Evolutionary conservation across 495 filamentous ascomycete species (phyloP).

Genomic region (Lophiostoma macrostomum): DNA sequence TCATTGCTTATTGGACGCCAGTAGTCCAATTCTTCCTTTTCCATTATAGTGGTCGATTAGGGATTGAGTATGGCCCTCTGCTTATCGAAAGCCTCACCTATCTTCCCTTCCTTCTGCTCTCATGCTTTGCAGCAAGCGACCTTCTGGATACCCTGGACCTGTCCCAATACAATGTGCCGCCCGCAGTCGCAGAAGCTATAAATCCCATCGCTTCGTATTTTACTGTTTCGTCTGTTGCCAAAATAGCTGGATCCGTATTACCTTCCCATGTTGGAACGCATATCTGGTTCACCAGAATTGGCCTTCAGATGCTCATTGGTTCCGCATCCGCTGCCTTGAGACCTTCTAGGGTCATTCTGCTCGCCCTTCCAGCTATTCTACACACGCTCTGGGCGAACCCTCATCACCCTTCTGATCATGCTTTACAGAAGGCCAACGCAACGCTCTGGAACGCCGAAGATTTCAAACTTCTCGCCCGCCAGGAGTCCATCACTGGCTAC

Average conservation of each 20-base stretch:
- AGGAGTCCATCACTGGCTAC: conserved; percentile 86
- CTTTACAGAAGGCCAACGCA: conserved; percentile 58
- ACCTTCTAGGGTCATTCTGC: conserved; percentile 63
- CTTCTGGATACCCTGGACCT: conserved; percentile 60
- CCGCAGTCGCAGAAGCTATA: conserved; percentile 53
- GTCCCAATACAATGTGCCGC: conserved; percentile 47
- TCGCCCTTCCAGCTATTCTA: conserved; percentile 64
- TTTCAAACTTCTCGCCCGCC: conserved; percentile 68
- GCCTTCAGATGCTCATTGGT: conserved; percentile 65
- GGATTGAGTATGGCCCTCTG: conserved; percentile 67
- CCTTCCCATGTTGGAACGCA: conserved; percentile 58
- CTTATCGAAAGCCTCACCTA: conserved; percentile 69
- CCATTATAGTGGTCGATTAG: conserved; percentile 59
- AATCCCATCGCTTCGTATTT: conserved; percentile 61
- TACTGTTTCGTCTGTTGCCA: conserved; percentile 56
- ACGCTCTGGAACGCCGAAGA: conserved; percentile 51
- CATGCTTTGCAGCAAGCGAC: conserved; percentile 61
- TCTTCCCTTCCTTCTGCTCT: conserved; percentile 68
- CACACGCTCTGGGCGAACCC: conserved; percentile 69
- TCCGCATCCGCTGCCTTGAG: conserved; percentile 60
- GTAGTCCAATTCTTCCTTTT: conserved; percentile 66
- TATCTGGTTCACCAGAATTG: conserved; percentile 64
- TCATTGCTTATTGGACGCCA: conserved; percentile 72
- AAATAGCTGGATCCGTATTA: conserved; percentile 53
- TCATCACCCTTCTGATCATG: conserved; percentile 57